Evolutionary conservation across 345 rosid genomes (phyloP).

Genomic region (Ceriops tagal): DNA sequence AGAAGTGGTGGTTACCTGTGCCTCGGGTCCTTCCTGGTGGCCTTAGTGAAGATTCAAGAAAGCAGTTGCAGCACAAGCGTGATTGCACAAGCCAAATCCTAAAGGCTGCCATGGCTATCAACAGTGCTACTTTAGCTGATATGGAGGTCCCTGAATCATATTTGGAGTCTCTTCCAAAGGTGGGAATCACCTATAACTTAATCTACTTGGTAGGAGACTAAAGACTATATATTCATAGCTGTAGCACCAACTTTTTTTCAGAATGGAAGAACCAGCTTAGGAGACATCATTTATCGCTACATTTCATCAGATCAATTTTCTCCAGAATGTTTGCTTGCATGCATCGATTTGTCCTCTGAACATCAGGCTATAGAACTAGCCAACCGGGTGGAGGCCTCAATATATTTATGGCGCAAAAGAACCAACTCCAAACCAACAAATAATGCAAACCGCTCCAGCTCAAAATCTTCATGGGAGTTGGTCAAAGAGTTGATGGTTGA

Average conservation of each 20-base stretch:
- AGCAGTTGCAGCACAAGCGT: slow-evolving; percentile 81
- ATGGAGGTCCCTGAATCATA: slow-evolving; percentile 91
- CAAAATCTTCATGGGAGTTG: slow-evolving; percentile 87
- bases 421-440: slow-evolving; percentile 46
- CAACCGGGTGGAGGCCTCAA: slow-evolving; percentile 77
- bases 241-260: slow-evolving; percentile 33
- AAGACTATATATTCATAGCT: slow-evolving; percentile 3
- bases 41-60: slow-evolving; percentile 66
- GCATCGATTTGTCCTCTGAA: slow-evolving; percentile 89
- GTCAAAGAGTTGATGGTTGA: slow-evolving; percentile 87
- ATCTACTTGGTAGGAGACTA: neutral
- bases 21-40: slow-evolving; percentile 86
- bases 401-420: slow-evolving; percentile 68
- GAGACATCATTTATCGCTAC: slow-evolving; percentile 77
- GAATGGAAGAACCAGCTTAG: slow-evolving; percentile 84
- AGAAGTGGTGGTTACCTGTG: slow-evolving; percentile 99
- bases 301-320: slow-evolving; percentile 80
- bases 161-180: slow-evolving; percentile 89
- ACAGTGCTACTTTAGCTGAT: slow-evolving; percentile 66
- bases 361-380: slow-evolving; percentile 94
- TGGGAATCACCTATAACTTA: slow-evolving; percentile 14
- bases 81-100: slow-evolving; percentile 96
- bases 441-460: slow-evolving; percentile 44
- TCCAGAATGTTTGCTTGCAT: slow-evolving; percentile 83
- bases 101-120: slow-evolving; percentile 98